Evolutionary conservation across 1,139 yeast genomes (phyloP), one percentile per base, ranked within the genome.

Genomic region (Kluyveromyces marxianus): DNA sequence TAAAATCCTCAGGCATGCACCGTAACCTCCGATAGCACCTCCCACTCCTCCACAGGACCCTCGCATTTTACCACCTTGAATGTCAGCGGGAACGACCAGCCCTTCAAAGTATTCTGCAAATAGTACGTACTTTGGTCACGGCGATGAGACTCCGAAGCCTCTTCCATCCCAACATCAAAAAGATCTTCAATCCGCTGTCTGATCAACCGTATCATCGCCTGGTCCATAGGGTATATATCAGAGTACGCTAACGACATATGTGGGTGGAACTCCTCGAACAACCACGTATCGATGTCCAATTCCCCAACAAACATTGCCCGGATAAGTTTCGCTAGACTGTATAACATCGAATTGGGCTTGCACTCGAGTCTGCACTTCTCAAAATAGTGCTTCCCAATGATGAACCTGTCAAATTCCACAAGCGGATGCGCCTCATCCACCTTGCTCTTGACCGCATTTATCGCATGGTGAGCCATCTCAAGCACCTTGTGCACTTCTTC

Each of bases 191-290:
- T 71, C 49, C 95, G 67, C n/a, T 84, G 81, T 49, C 76, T 76
- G 36, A 85, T 76, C 2, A 87, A 81, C 48, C 81, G 71, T 68
- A 81, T 73, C 48, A 80, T 67, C 0, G 94, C 90, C 59, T 75
- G 83, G 53, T 83, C 84, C 10, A 85, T 75, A 4, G 88, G 89
- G 55, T 79, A 72, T 26, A 77, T 63, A 50, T 78, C 77, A 14
- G 89, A 80, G 63, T 86, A 86, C 4, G 80, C 82, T 48, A 86
- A 65, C 7, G 90, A 82, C 33, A 86, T 68, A 61, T 86, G 95
- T 1, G 95, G 95, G 44, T 76, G 79, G 59, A 71, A 85, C 46
- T 79, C 84, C 7, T 67, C 60, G 5, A 56, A 54, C 7, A 77
- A 75, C 94, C 94, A 85, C 2, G 48, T 52, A 25, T 40, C 43